A percentile compares a stretch with the other conserved stretches of the same genome.
These are phyloP conservation scores for Paraconiothyrium brasiliense DNA, from an alignment of 2,329 filamentous ascomycete genomes.

Conservation along the genomic window DNA sequence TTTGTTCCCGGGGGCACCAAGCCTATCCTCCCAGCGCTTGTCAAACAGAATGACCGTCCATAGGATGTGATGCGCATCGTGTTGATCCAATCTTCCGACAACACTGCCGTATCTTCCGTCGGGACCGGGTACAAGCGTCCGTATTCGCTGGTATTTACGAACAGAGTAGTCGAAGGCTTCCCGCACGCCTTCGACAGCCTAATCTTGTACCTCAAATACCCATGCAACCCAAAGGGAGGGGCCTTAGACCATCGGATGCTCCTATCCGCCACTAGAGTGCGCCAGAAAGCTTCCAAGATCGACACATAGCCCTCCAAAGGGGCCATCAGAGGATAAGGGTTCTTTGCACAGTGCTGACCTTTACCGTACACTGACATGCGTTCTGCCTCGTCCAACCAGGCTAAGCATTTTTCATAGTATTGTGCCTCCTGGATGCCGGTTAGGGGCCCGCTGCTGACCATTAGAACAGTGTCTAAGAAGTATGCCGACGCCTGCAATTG, in stretches of 20 bases:
- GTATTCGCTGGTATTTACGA: neutral
- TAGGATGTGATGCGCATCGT: neutral
- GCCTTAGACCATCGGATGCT: neutral
- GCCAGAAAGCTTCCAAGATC: neutral
- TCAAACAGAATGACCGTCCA: neutral
- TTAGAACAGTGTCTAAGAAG: neutral
- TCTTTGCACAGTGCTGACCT: neutral
- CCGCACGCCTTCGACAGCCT: neutral
- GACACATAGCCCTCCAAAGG: neutral
- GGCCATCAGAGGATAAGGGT: neutral
- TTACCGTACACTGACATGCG: neutral
- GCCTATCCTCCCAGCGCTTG: neutral
- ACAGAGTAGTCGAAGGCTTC: neutral
- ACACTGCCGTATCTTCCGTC: neutral
- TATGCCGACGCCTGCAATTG: neutral
- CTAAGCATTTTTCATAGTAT: neutral
- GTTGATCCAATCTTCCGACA: neutral
- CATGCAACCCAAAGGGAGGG: neutral
- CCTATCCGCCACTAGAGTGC: neutral
- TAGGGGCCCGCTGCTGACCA: neutral
- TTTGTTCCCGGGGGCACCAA: neutral
- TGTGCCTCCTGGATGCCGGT: neutral
- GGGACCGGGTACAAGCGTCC: neutral
- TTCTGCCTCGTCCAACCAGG: neutral
- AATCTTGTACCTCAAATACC: neutral